Conservation (phyloP, 768 basidiomycete species). For the Pleurotus salmoneostramineus region DNA sequence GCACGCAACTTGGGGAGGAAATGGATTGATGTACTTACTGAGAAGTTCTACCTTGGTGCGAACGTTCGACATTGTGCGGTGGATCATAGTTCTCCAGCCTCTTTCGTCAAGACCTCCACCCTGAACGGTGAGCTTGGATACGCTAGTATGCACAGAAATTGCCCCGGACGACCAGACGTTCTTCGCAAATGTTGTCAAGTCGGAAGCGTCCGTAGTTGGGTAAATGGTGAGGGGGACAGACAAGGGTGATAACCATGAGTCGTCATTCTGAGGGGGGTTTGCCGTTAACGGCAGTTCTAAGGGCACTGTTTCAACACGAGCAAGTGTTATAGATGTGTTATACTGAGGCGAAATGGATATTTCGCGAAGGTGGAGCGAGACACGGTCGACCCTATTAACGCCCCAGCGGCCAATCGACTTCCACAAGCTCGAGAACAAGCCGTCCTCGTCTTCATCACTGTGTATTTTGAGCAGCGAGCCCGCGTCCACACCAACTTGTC, state of each 20-base stretch:
- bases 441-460: conserved; percentile 35
- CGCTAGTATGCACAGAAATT: conserved; percentile 38
- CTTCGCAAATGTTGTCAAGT: conserved; percentile 45
- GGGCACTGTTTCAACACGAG: conserved; percentile 40
- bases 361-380: conserved; percentile 52
- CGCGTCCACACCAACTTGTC: conserved; percentile 64
- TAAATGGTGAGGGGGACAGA: conserved; percentile 45
- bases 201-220: conserved; percentile 49
- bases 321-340: conserved; percentile 37
- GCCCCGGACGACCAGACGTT: conserved; percentile 56
- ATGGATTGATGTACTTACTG: conserved; percentile 35
- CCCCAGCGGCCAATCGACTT: conserved; percentile 70
- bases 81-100: conserved; percentile 46
- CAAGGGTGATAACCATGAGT: conserved; percentile 56
- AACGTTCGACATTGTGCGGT: conserved; percentile 39
- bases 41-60: conserved; percentile 43
- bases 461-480: conserved; percentile 57
- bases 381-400: conserved; percentile 47
- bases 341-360: conserved; percentile 45
- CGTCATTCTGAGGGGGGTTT: conserved; percentile 41
- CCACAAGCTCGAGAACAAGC: conserved; percentile 45
- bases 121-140: conserved; percentile 39
- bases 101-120: conserved; percentile 42
- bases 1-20: background rate
- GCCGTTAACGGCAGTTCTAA: conserved; percentile 54